Conservation (phyloP, 306 rosid species). For the Gastrolobium villosum region DNA sequence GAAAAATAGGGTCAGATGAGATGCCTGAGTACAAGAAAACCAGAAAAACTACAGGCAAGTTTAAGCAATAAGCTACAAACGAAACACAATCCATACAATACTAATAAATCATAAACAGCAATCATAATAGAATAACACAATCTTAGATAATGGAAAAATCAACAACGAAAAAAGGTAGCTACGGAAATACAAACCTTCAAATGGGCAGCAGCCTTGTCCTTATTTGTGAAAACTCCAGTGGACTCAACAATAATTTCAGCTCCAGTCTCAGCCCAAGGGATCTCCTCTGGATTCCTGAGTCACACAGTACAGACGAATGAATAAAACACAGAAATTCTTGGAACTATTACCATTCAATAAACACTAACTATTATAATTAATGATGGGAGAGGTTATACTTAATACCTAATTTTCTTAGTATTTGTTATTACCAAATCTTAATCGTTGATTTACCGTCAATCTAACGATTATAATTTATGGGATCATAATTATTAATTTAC, state of each 20-base stretch:
- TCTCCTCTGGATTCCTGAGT: slow-evolving; percentile 73
- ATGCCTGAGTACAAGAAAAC: too few relatives aligned
- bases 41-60: background rate
- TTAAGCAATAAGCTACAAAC: background rate
- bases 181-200: slow-evolving; percentile 60
- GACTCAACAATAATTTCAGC: slow-evolving; percentile 74
- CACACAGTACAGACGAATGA: slow-evolving; percentile 18
- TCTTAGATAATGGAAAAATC: slow-evolving; percentile 44
- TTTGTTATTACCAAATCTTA: too few relatives aligned
- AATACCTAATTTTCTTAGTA: too few relatives aligned
- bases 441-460: too few relatives aligned
- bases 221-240: slow-evolving; percentile 67
- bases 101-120: slow-evolving; percentile 28
- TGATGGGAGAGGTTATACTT: too few relatives aligned
- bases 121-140: background rate
- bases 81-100: too few relatives aligned
- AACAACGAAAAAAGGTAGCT: background rate
- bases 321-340: too few relatives aligned
- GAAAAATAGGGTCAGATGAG: too few relatives aligned
- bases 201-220: slow-evolving; percentile 74
- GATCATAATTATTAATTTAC: too few relatives aligned
- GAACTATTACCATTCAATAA: too few relatives aligned
- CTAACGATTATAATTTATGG: too few relatives aligned
- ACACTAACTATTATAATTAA: too few relatives aligned
- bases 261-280: slow-evolving; percentile 70